Conservation (phyloP, 23 red algal species). For the Gracilaria vermiculophylla region DNA sequence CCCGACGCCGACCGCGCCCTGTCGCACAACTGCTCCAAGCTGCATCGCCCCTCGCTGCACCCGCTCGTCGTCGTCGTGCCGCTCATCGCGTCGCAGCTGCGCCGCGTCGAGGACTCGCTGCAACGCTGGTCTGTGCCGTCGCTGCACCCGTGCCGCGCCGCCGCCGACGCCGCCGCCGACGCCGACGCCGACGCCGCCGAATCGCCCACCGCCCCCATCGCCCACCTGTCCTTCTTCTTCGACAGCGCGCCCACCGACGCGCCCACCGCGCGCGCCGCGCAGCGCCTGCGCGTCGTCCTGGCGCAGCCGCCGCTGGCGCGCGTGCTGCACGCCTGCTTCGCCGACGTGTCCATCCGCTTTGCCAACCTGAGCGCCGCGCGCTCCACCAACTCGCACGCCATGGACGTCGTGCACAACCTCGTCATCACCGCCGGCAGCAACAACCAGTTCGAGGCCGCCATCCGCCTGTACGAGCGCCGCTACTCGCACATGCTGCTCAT, state of each 20-base stretch:
- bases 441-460: slow-evolving; percentile 63
- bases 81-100: slow-evolving; percentile 52
- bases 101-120: slow-evolving; percentile 21
- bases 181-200: background rate
- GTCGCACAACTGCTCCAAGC: background rate
- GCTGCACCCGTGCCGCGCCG: background rate
- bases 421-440: slow-evolving; percentile 77
- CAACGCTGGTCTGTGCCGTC: slow-evolving; percentile 5
- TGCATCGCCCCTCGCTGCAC: background rate
- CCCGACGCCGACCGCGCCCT: background rate
- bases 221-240: slow-evolving; percentile 69
- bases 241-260: slow-evolving; percentile 33
- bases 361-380: slow-evolving; percentile 36
- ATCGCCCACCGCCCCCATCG: background rate
- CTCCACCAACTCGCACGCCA: slow-evolving; percentile 57
- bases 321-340: slow-evolving; percentile 53
- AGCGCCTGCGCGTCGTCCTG: background rate
- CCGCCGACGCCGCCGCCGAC: background rate
- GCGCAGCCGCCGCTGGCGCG: background rate
- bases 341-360: slow-evolving; percentile 24
- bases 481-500: slow-evolving; percentile 41
- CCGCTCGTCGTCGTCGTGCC: slow-evolving; percentile 57
- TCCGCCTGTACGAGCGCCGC: background rate
- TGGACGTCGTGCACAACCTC: slow-evolving; percentile 50
- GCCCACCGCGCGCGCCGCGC: background rate